Evolutionary conservation across 2,329 filamentous ascomycete species (phyloP).

Genomic region (Tothia fuscella): DNA sequence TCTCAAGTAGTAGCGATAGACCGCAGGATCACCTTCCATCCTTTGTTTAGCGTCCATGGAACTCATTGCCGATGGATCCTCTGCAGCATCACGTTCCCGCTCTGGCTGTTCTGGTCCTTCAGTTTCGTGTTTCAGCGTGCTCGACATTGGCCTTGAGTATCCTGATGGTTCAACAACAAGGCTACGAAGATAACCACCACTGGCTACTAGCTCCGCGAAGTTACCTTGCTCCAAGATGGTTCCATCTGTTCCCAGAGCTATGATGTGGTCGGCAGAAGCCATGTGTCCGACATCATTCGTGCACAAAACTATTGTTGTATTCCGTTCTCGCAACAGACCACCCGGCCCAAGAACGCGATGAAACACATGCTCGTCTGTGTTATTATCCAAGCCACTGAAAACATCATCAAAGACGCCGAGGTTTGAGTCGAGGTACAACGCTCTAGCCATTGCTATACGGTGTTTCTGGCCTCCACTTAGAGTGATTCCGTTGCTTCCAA

Average conservation of each 20-base stretch:
- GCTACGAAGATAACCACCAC: not conserved
- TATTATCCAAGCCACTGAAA: slow-evolving; percentile 7
- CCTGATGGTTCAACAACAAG: not conserved
- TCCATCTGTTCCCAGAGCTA: not conserved
- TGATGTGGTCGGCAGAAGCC: not conserved
- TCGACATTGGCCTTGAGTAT: no score
- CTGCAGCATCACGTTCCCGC: no score
- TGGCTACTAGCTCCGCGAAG: not conserved
- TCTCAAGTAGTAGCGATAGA: no score
- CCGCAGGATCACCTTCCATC: no score
- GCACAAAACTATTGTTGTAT: slow-evolving; percentile 7
- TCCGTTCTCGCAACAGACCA: slow-evolving; percentile 5
- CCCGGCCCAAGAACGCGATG: slow-evolving; percentile 5
- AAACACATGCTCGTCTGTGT: slow-evolving; percentile 6
- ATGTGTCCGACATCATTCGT: slow-evolving; percentile 2
- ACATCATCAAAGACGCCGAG: slow-evolving; percentile 8
- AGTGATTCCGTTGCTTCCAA: slow-evolving; percentile 49
- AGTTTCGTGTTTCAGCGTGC: no score
- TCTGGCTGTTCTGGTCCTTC: no score
- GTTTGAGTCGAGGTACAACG: slow-evolving; percentile 32
- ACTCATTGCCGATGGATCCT: no score
- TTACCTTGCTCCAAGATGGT: slow-evolving; percentile 3
- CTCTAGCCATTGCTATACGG: slow-evolving; percentile 46
- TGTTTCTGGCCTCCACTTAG: slow-evolving; percentile 50
- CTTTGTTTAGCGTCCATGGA: no score